These are phyloP conservation scores for Tulasnella sp. DNA, from an alignment of 768 basidiomycete species.

Conservation along the genomic window DNA sequence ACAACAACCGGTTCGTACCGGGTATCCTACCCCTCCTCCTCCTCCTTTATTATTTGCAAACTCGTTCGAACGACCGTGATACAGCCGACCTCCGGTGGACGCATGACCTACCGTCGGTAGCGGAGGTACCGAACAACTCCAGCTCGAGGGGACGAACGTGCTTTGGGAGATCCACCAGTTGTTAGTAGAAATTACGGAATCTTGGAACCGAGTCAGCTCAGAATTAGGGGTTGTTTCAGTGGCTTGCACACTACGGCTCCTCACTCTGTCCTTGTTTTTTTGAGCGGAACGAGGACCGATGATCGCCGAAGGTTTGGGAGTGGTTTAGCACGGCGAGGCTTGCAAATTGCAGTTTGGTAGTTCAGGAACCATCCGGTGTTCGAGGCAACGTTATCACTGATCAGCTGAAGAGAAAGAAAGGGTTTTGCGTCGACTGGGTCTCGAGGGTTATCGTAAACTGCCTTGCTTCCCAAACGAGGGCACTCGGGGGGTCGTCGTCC, in stretches of 20 bases:
- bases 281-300: background rate
- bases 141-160: background rate
- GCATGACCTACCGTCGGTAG: background rate
- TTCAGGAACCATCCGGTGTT: background rate
- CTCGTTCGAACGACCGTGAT: background rate
- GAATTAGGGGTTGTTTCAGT: background rate
- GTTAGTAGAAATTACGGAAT: background rate
- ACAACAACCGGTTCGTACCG: background rate
- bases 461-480: background rate
- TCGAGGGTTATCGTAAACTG: background rate
- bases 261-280: background rate
- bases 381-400: background rate
- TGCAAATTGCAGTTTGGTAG: background rate
- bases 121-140: background rate
- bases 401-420: background rate
- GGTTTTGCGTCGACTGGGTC: background rate
- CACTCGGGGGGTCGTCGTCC: background rate
- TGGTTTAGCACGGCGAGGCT: background rate
- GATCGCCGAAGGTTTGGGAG: background rate
- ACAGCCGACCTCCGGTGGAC: background rate
- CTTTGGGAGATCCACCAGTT: background rate
- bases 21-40: background rate
- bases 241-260: background rate
- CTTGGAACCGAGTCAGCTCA: background rate
- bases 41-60: background rate